phyloP scores from a whole-genome alignment of 768 basidiomycete genomes.

The Lactifluus pinguis region DNA sequence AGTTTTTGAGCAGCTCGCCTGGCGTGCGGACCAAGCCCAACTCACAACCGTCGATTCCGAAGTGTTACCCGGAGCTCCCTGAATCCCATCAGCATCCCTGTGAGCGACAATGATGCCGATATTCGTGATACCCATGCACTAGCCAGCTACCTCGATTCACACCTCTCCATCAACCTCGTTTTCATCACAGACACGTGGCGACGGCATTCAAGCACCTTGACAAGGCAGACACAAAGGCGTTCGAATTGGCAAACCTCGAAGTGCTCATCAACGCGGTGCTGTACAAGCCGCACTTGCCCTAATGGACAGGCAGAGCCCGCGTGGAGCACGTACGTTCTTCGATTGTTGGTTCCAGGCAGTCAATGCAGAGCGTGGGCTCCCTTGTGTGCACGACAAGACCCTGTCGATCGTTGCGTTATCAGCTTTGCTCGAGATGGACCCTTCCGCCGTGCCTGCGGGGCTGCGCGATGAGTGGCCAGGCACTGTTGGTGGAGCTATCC shows the following conservation, averaged over 20 bases:
- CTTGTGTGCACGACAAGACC: conserved; percentile 91
- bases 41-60: too few relatives aligned
- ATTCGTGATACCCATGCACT: too few relatives aligned
- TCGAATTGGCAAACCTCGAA: conserved; percentile 72
- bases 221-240: conserved; percentile 48
- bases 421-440: conserved; percentile 64
- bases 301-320: conserved; percentile 53
- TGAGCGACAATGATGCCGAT: too few relatives aligned
- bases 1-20: too few relatives aligned
- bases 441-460: conserved; percentile 43
- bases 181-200: too few relatives aligned
- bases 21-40: too few relatives aligned
- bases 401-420: conserved; percentile 69
- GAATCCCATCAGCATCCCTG: too few relatives aligned
- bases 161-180: too few relatives aligned
- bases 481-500: conserved; percentile 61
- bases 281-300: conserved; percentile 78
- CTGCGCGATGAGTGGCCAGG: conserved; percentile 67
- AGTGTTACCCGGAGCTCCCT: too few relatives aligned
- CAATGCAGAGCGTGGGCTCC: conserved; percentile 47
- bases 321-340: conserved; percentile 69
- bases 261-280: conserved; percentile 75
- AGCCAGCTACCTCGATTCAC: too few relatives aligned
- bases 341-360: conserved; percentile 77
- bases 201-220: conserved; percentile 54